Evolutionary conservation across 192 early-diverging fungal genomes (phyloP), one percentile per base, ranked within the genome.

Genomic region (Entomortierella beljakovae): DNA sequence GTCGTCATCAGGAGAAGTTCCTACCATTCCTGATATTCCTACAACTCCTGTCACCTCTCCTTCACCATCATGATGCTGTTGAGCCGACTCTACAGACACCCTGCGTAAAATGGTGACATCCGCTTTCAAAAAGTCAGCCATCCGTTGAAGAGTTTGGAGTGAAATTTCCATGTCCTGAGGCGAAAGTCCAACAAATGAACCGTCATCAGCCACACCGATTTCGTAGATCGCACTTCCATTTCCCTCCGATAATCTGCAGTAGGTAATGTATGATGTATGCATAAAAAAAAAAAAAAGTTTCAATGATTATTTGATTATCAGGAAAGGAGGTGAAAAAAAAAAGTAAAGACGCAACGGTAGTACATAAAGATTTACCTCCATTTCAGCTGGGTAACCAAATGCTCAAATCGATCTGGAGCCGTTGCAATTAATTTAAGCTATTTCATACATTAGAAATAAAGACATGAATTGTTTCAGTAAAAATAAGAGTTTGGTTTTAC

Each of bases 321-420:
- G n/a, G n/a, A n/a, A n/a, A n/a, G n/a, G n/a, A n/a, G n/a, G n/a
- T n/a, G n/a, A n/a, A n/a, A n/a, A n/a, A n/a, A n/a, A n/a, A n/a
- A n/a, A n/a, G n/a, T n/a, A n/a, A n/a, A n/a, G n/a, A n/a, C n/a
- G n/a, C n/a, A n/a, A n/a, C n/a, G n/a, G n/a, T n/a, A n/a, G n/a
- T n/a, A n/a, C n/a, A 20, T 46, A 20, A 20, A 46, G 23, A 67
- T 64, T 37, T 75, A 67, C 81, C 96, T 86, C 94, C 95, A 97
- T 68, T 95, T 94, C 37, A 98, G 81, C 85, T 98, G 96, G 8
- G 95, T 97, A 7, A 94, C 89, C 13, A 98, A 82, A 62, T 98
- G 96, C 64, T 94, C 89, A 20, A 95, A 71, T 15, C 96, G 81
- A 62, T 91, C 90, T 6, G 85, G 80, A 2, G 89, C 76, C 7